These are phyloP conservation scores for Ascomycota sp. DNA, from an alignment of 2,329 filamentous ascomycete species.

Conservation along the genomic window DNA sequence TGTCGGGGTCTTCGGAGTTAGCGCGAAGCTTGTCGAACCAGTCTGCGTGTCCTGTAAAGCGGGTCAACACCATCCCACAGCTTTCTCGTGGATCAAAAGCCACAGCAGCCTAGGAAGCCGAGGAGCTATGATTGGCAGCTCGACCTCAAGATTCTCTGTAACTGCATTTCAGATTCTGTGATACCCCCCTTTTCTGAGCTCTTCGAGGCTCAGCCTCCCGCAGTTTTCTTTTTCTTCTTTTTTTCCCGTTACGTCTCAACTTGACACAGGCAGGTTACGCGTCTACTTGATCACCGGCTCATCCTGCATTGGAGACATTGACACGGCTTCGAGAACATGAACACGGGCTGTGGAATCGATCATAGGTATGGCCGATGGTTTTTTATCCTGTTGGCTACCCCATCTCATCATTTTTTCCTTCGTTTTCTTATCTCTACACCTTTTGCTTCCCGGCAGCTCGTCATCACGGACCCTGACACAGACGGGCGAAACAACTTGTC, in stretches of 20 bases:
- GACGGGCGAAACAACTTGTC: too few species aligned
- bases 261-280: slow-evolving; percentile 1
- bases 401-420: too few species aligned
- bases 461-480: too few species aligned
- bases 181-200: slow-evolving; percentile 14
- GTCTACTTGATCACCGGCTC: too few species aligned
- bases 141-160: slow-evolving; percentile 5
- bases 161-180: slow-evolving; percentile 14
- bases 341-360: too few species aligned
- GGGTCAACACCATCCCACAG: slow-evolving; percentile 11
- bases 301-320: too few species aligned
- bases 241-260: not conserved
- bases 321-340: too few species aligned
- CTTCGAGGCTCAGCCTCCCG: slow-evolving; percentile 9
- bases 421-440: too few species aligned
- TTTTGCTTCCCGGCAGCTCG: too few species aligned
- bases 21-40: slow-evolving; percentile 16
- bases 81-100: slow-evolving; percentile 14
- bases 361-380: too few species aligned
- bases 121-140: not conserved
- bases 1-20: slow-evolving; percentile 24
- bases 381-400: too few species aligned
- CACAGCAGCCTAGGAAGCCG: slow-evolving; percentile 11
- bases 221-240: slow-evolving; percentile 1
- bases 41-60: slow-evolving; percentile 13